Conservation (phyloP, 75 land plant genomes). For the Selaginella tamariscina region DNA sequence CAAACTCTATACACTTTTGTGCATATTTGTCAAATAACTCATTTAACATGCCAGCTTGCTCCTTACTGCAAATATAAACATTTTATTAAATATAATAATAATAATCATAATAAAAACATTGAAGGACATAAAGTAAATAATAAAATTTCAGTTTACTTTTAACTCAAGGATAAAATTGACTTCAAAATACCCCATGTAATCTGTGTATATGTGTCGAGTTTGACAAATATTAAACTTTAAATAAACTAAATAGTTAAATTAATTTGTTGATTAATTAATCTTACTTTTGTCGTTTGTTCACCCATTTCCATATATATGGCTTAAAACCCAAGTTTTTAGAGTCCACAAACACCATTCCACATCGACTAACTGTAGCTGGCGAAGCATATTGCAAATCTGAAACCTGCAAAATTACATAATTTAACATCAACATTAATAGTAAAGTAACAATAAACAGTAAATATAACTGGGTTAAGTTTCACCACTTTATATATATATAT, state of each 20-base stretch:
- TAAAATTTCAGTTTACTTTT: no score
- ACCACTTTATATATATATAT: no score
- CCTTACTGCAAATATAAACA: constrained; percentile 17
- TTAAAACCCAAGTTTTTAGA: constrained; percentile 27
- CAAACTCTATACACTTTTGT: constrained; percentile 20
- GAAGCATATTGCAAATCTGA: constrained; percentile 31
- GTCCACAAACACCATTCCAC: constrained; percentile 39
- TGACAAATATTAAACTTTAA: no score
- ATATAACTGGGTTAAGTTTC: constrained; percentile 25
- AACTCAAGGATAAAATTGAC: no score
- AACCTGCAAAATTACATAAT: constrained; percentile 13
- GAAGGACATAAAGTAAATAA: background rate
- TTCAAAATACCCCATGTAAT: no score
- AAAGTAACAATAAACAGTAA: constrained; percentile 25
- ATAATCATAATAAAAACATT: background rate
- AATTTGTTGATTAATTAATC: no score
- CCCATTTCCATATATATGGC: constrained; percentile 29
- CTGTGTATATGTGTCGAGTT: no score
- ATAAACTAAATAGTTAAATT: no score
- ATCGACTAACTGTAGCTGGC: constrained; percentile 31
- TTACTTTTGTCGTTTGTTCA: constrained; percentile 21
- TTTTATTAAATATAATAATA: background rate
- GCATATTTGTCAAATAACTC: constrained; percentile 26
- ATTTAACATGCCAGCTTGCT: constrained; percentile 14
- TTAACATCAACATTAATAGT: no score